Conservation (phyloP, 2,329 filamentous ascomycete species). For the Thelonectria blattea region DNA sequence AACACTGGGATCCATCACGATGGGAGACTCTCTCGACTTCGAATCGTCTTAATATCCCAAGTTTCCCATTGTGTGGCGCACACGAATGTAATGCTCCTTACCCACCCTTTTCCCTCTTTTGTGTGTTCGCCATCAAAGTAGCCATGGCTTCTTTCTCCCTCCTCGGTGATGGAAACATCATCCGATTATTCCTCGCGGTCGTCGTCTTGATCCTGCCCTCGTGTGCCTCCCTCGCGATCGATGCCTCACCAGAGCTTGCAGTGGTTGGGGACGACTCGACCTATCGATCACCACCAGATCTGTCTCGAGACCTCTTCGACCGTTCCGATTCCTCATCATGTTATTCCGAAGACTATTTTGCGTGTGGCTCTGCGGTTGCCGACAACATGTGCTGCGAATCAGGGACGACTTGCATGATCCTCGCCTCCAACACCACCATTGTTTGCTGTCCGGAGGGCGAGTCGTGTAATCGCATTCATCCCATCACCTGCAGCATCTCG, state of each 20-base stretch:
- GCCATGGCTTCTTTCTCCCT: slow-evolving; percentile 30
- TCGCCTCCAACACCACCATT: slow-evolving; percentile 37
- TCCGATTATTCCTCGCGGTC: slow-evolving; percentile 30
- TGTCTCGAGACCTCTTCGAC: not conserved
- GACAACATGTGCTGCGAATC: slow-evolving; percentile 34
- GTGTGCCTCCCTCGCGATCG: slow-evolving; percentile 25
- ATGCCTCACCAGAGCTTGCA: slow-evolving; percentile 24
- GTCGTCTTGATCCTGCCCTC: slow-evolving; percentile 29
- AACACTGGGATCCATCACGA: slow-evolving; percentile 25
- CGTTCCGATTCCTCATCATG: slow-evolving; percentile 27
- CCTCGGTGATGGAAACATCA: slow-evolving; percentile 28
- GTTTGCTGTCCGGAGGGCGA: slow-evolving; percentile 34
- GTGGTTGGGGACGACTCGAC: slow-evolving; percentile 19
- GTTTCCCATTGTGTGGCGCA: slow-evolving; percentile 27
- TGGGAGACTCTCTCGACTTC: slow-evolving; percentile 17
- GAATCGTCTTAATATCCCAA: slow-evolving; percentile 32
- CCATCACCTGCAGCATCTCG: slow-evolving; percentile 32
- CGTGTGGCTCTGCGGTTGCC: slow-evolving; percentile 30
- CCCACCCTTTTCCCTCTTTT: slow-evolving; percentile 23
- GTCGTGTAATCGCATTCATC: slow-evolving; percentile 28
- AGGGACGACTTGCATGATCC: slow-evolving; percentile 28
- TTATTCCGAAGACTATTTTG: slow-evolving; percentile 23
- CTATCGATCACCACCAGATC: slow-evolving; percentile 2
- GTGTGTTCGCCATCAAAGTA: slow-evolving; percentile 21
- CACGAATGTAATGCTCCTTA: slow-evolving; percentile 21